phyloP scores from a whole-genome alignment of 495 filamentous ascomycete species.

The Penicillium flavigenum region DNA sequence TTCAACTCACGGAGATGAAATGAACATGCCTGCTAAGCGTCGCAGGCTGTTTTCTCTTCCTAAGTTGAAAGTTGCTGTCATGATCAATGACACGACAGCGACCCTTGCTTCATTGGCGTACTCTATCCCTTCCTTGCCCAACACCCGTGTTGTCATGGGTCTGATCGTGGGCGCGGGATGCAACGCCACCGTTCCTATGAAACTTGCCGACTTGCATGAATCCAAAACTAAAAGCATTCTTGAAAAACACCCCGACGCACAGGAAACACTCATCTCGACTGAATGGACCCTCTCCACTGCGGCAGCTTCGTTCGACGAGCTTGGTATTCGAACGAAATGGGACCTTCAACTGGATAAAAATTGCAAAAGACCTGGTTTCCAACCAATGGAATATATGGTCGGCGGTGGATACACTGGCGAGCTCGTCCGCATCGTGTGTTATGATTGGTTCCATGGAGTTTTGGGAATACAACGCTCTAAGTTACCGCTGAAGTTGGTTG shows the following conservation, averaged over 20 bases:
- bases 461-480: conserved; percentile 24
- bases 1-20: conserved; percentile 27
- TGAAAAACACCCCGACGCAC: conserved; percentile 35
- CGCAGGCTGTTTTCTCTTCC: conserved; percentile 52
- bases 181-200: conserved; percentile 71
- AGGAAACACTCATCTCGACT: conserved; percentile 68
- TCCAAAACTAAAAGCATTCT: conserved; percentile 47
- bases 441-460: conserved; percentile 55
- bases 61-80: conserved; percentile 61
- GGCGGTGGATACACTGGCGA: conserved; percentile 74
- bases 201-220: conserved; percentile 56
- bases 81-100: conserved; percentile 74
- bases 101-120: conserved; percentile 72
- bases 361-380: conserved; percentile 67
- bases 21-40: conserved; percentile 26
- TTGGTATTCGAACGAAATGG: conserved; percentile 62
- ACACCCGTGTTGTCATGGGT: conserved; percentile 69
- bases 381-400: conserved; percentile 80
- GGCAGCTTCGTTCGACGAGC: conserved; percentile 55
- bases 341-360: conserved; percentile 59
- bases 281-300: conserved; percentile 76
- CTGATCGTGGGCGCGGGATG: conserved; percentile 75
- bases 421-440: conserved; percentile 62
- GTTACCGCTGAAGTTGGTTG: conserved; percentile 50
- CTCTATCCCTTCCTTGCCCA: conserved; percentile 50